These are phyloP conservation scores for Plasmodium falciparum DNA, from an alignment of 169 alveolate genomes.

Conservation along the genomic window DNA sequence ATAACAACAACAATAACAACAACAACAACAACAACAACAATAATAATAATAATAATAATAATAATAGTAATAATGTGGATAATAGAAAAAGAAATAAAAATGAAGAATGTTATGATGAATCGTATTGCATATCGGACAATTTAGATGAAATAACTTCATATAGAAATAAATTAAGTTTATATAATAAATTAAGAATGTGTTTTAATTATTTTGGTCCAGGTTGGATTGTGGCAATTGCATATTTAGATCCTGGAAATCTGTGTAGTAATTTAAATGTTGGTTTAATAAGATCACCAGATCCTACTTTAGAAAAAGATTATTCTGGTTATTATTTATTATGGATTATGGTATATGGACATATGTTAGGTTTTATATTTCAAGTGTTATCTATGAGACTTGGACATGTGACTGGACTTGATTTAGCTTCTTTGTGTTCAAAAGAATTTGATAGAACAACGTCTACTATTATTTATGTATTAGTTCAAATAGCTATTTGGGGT, in stretches of 20 bases:
- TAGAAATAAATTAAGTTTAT: conserved; percentile 1
- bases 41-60: background rate
- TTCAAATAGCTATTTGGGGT: conserved; percentile 75
- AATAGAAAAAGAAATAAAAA: background rate
- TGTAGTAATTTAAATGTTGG: conserved; percentile 84
- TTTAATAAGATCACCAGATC: conserved; percentile 34
- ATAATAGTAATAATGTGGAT: background rate
- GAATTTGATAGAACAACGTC: conserved; percentile 63
- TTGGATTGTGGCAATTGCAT: conserved; percentile 85
- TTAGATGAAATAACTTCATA: background rate
- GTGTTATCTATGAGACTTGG: conserved; percentile 81
- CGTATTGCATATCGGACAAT: conserved; percentile 26
- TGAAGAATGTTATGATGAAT: conserved; percentile 16
- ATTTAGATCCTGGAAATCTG: conserved; percentile 84
- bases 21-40: background rate
- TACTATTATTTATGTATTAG: conserved; percentile 32
- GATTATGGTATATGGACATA: conserved; percentile 79
- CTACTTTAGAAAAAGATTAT: conserved; percentile 40
- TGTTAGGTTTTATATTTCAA: conserved; percentile 81
- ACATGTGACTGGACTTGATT: conserved; percentile 80
- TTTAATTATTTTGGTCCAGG: conserved; percentile 84
- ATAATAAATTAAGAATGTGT: conserved; percentile 49
- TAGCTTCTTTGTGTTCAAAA: conserved; percentile 77
- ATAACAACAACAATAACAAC: background rate
- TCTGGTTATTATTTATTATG: conserved; percentile 80